A percentile compares a stretch with the other conserved stretches of the same genome.
phyloP scores from a whole-genome alignment of 176 grass and related monocot genomes.

The Zizania latifolia region DNA sequence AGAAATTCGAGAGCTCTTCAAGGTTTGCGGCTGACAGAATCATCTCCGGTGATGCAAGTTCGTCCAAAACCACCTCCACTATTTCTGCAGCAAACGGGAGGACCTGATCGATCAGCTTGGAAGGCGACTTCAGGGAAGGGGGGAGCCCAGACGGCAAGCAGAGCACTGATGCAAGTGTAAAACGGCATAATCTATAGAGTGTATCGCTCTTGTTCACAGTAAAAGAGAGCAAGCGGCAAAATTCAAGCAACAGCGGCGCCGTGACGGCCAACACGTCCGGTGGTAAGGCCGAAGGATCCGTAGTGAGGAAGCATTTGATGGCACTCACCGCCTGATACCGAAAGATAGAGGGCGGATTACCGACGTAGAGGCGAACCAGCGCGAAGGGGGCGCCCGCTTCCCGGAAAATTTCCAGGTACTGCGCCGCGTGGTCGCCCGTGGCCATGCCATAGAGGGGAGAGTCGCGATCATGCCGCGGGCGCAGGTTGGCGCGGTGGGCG shows the following conservation, averaged over 20 bases:
- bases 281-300: constrained; percentile 31
- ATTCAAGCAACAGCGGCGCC: constrained; percentile 54
- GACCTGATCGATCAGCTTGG: constrained; percentile 51
- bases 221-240: constrained; percentile 52
- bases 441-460: neutral
- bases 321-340: constrained; percentile 40
- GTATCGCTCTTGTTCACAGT: constrained; percentile 41
- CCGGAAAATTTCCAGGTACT: constrained; percentile 67
- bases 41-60: constrained; percentile 50
- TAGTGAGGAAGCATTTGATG: constrained; percentile 52
- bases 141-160: constrained; percentile 16
- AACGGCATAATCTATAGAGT: constrained; percentile 61
- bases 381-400: constrained; percentile 49
- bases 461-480: constrained; percentile 9
- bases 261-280: constrained; percentile 33
- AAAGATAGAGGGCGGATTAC: neutral
- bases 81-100: constrained; percentile 62
- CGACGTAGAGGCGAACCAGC: constrained; percentile 75
- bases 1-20: constrained; percentile 73
- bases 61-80: constrained; percentile 37
- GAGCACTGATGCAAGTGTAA: constrained; percentile 47
- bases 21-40: constrained; percentile 39
- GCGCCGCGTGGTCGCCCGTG: constrained; percentile 14
- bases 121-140: constrained; percentile 26
- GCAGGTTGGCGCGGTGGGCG: constrained; percentile 9